Base-by-base conservation (phyloP, 75 land plant genomes). In the Azolla pinnata region DNA sequence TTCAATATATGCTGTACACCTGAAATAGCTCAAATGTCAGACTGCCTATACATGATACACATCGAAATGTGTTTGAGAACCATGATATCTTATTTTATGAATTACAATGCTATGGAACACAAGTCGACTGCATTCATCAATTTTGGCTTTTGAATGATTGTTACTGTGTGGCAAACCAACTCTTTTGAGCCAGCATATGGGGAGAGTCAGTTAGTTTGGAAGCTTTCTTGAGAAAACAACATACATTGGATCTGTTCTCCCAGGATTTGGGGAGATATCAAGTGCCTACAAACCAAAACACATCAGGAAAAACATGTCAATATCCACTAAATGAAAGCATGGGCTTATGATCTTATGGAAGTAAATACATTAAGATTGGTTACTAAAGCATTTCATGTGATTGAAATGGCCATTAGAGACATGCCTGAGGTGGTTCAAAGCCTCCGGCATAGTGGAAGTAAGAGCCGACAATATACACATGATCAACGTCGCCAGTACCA, bases 181-280 rank as follows among this genome's bases (percentile, higher is more conserved):
- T 38, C 7, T 8, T 38, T 38, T 38, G 42, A 38, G 7, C 42
- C 42, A 38, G 12, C 7, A 7, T 8, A 8, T 50, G 18, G 7
- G 53, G 18, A 10, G 53, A 27, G 29, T 58, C 33, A 44, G 71
- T 59, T 20, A 28, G 77, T 76, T n/a, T n/a, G n/a, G n/a, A n/a
- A 59, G 27, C 63, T 93, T 93, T 64, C 90, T 76, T 2, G 98
- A 81, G 48, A 74, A 83, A 10, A 93, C 98, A 33, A 89, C 62
- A 61, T 88, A 93, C 96, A 93, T 81, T 4, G 98, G 98, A 59
- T 93, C 98, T 31, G 90, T 74, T 34, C 83, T 81, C 29, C 98
- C 98, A 24, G 98, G 96, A 50, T 89, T 93, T 14, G 98, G 98
- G 30, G 96, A 93, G 44, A 93, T 83, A 57, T 93, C 96, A 62